Evolutionary conservation across 306 rosid species (phyloP), one percentile per base, ranked within the genome.

Genomic region (Hippophae rhamnoides): DNA sequence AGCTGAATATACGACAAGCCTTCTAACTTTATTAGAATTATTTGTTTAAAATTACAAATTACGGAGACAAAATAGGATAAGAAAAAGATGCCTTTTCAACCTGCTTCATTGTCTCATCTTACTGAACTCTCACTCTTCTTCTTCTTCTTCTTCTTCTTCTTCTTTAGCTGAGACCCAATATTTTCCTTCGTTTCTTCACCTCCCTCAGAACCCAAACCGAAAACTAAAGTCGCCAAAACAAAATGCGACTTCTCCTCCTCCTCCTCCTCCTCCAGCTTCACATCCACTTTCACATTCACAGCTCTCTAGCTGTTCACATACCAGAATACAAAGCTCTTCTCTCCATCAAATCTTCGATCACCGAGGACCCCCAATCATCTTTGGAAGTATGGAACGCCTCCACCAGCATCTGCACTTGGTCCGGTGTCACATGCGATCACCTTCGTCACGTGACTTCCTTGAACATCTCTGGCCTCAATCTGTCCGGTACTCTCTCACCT

Each of bases 361-460:
- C 83, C 72, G 79, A 71, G 25, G 74, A 82, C 67, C 77, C 87
- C 0, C 73, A 81, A 40, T 71, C 82, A 2, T 18, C 57, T 26
- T 89, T 92, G 40, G 49, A 92, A 56, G 60, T 87, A 5, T 92
- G 98, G 98, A 82, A 74, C 11, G 52, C 79, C 64, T 58, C 86
- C 43, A 74, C 89, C 44, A 9, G 42, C 27, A 74, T 83, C 77
- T 92, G 96, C 64, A 55, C 76, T 7, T 87, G 92, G 87, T 2
- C 23, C 8, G 95, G 92, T 8, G 83, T 92, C 57, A 77, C 84
- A 31, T 87, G 96, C 71, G 83, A 87, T 64, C 26, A 69, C 23
- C 92, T 61, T 63, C 87, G 74, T 5, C 95, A 76, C 68, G 95
- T 92, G 57, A 72, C 57, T 5, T 42, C 78, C 7, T 72, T 92